Base-by-base conservation (phyloP, 2,329 filamentous ascomycete species). In the Botrytis elliptica region DNA sequence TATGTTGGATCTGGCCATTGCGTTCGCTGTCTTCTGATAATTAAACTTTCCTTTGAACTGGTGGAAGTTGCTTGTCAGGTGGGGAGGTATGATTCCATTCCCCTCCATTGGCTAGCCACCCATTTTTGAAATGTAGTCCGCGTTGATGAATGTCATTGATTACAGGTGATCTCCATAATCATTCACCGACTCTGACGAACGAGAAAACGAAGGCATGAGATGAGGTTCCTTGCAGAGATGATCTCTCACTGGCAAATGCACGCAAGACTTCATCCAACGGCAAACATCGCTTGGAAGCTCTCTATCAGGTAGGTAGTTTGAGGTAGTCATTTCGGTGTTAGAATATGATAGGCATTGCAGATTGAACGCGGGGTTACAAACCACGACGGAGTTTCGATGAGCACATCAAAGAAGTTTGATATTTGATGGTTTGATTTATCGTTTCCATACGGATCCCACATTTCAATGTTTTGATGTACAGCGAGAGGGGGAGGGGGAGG, bases 241-340 rank as follows among this genome's bases (percentile, higher is more conserved):
- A 49, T 71, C n/a, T 40, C 67, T 64, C 9, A 71, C 42, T 38
- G 69, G 33, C 10, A 55, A 52, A 64, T 22, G 69, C 42, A 64
- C 42, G 42, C 64, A 71, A 71, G 42, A 71, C 38, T 64, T 71
- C 69, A 71, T 71, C 42, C 42, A 40, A 10, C 69, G 57, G 69
- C 57, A 64, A 40, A 44, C 10, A n/a, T 71, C 42, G 42, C 42
- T 49, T 64, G 16, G 40, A 71, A 44, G 40, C 57, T 63, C 57
- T n/a, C 12, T 22, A 64, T 71, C 16, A 70, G 25, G 42, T 20
- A 70, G 25, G 42, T 20, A 40, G 33, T 33, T 22, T 67, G 46
- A 40, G 44, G 25, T 52, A 6, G 18, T 65, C 40, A 42, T 67
- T 52, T 67, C 40, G 46, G 33, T 38, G 22, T 46, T n/a, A 40